These are phyloP conservation scores for Trametes pubescens DNA, from an alignment of 1,284 basidiomycete species.

Conservation along the genomic window DNA sequence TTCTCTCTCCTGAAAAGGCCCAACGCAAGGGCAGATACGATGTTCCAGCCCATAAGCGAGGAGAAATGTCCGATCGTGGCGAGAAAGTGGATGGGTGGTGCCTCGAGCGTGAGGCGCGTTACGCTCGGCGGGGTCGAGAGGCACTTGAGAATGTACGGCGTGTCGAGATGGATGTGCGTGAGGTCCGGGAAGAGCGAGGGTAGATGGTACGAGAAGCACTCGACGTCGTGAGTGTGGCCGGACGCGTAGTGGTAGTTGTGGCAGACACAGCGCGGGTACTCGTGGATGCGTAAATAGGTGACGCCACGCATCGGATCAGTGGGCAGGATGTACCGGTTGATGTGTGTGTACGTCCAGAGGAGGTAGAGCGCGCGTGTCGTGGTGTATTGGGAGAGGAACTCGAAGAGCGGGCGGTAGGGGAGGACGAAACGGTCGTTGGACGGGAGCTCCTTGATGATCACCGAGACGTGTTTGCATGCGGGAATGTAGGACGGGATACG, in stretches of 20 bases:
- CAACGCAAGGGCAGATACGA: constrained; percentile 22
- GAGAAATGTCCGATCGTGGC: constrained; percentile 16
- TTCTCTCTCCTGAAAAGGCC: constrained; percentile 15
- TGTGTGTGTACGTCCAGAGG: constrained; percentile 29
- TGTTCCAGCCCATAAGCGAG: constrained; percentile 29
- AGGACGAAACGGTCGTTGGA: constrained; percentile 18
- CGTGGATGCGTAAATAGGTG: constrained; percentile 27
- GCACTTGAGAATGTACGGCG: constrained; percentile 26
- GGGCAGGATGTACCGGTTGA: constrained; percentile 25
- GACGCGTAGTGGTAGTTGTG: constrained; percentile 15
- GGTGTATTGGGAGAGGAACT: constrained; percentile 25
- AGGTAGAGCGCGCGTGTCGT: constrained; percentile 16
- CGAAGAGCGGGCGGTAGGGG: constrained; percentile 27
- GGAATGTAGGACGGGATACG: constrained; percentile 28
- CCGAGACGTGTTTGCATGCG: constrained; percentile 18
- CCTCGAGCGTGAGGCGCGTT: constrained; percentile 24
- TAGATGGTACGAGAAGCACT: constrained; percentile 29
- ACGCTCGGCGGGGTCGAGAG: constrained; percentile 12
- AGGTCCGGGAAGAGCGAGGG: constrained; percentile 26
- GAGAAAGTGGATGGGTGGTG: constrained; percentile 21
- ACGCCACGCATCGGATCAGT: constrained; percentile 15
- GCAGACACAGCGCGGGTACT: constrained; percentile 31
- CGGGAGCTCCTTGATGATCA: constrained; percentile 22
- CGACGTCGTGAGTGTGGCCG: constrained; percentile 7
- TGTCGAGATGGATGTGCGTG: constrained; percentile 27